Evolutionary conservation across 2,329 filamentous ascomycete genomes (phyloP), one percentile per base, ranked within the genome.

Genomic region (Tolypocladium guangdongense): DNA sequence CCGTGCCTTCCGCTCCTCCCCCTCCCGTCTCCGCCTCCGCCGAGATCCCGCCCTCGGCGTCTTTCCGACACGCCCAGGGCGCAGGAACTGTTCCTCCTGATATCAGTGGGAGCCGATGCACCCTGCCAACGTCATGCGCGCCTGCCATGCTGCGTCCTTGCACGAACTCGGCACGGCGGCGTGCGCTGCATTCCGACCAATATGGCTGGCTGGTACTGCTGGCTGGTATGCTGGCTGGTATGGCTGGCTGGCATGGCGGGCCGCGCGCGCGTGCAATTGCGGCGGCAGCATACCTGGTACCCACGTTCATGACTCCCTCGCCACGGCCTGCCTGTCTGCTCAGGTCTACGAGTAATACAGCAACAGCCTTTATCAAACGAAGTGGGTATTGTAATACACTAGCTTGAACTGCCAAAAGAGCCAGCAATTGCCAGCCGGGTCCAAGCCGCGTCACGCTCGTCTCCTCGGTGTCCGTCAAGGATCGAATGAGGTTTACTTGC

Each of bases 41-140:
- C 48, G 35, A 35, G 43, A 46, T 50, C 35, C 48, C 48, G 48
- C 16, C 33, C 20, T 50, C 48, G 48, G 48, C 48, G 24, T 30
- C 32, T 38, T 50, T 50, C 48, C 48, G 48, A 24, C 35, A 38
- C 48, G 37, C 35, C 7, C 48, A 35, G 33, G 20, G 22, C 22
- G 8, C 43, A 12, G 2, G 8, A 30, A 12, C 27, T 30, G 43
- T 14, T 45, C 43, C 43, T n/a, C 43, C 43, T n/a, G n/a, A n/a
- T 30, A 30, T 30, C 43, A 32, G 24, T 16, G 7, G 14, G 14
- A 20, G 12, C 2, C 22, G 22, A 7, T 27, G 24, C 24, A 49
- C 33, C 48, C 33, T 36, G 48, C n/a, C 48, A 38, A 50, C 48
- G 48, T 50, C 48, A 50, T 50, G 48, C 48, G 35, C 33, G 35